A percentile compares a stretch with the other conserved stretches of the same genome.
Evolutionary conservation across 148 eudicot genomes (phyloP).

Genomic region (Cornus controversa): DNA sequence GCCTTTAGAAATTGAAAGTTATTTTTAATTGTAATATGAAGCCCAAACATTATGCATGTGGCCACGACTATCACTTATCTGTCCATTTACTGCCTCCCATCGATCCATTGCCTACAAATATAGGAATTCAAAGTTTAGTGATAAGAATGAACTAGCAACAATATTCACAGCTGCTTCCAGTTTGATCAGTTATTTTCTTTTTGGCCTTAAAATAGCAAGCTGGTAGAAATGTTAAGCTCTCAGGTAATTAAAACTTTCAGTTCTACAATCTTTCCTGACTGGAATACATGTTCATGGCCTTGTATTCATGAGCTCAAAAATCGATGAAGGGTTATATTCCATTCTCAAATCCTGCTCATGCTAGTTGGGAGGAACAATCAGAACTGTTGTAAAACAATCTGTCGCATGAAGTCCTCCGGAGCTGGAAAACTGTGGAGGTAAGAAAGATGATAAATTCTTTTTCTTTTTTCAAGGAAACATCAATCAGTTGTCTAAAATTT

Average conservation of each 20-base stretch:
- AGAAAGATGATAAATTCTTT: neutral
- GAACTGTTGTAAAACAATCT: conserved; percentile 34
- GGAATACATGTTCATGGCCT: neutral
- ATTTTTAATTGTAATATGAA: no score
- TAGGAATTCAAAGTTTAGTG: no score
- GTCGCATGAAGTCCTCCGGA: conserved; percentile 51
- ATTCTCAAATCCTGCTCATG: neutral
- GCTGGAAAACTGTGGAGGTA: conserved; percentile 25
- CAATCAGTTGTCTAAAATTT: neutral
- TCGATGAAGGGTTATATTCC: neutral
- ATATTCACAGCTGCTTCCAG: neutral
- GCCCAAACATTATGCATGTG: no score
- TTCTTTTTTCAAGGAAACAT: neutral
- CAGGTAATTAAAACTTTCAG: neutral
- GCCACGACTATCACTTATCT: no score
- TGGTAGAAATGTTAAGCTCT: neutral
- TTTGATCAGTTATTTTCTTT: neutral
- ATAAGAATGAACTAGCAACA: neutral
- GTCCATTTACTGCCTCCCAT: no score
- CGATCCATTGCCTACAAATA: no score
- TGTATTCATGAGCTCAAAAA: neutral
- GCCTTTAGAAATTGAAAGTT: no score
- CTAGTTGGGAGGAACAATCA: conserved; percentile 10
- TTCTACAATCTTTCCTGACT: neutral
- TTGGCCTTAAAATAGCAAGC: neutral